Evolutionary conservation across 2,329 filamentous ascomycete species (phyloP).

Genomic region (Fusarium tjaetaba): DNA sequence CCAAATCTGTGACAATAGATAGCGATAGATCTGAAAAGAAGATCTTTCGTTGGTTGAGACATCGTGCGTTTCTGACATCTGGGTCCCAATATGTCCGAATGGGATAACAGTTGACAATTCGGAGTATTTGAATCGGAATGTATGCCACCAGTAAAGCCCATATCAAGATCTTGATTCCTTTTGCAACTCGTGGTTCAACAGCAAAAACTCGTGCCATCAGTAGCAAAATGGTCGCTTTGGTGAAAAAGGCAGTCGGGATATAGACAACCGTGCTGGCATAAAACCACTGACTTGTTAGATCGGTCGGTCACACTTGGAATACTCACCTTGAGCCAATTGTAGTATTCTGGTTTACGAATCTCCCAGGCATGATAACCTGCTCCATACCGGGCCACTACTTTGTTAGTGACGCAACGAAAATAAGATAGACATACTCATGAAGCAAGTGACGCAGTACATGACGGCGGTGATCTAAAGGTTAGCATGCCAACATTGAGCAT

Average conservation of each 20-base stretch:
- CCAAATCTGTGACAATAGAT: slow-evolving; percentile 31
- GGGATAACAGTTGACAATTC: slow-evolving; percentile 54
- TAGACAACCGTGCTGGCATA: slow-evolving; percentile 37
- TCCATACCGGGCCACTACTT: slow-evolving; percentile 31
- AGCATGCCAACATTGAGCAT: neutral
- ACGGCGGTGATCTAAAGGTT: slow-evolving; percentile 19
- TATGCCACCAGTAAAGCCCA: slow-evolving; percentile 29
- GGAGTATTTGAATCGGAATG: slow-evolving; percentile 46
- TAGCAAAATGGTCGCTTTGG: slow-evolving; percentile 36
- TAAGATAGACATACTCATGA: slow-evolving; percentile 21
- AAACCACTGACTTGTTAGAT: slow-evolving; percentile 31
- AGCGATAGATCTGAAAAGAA: slow-evolving; percentile 32
- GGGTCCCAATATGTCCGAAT: slow-evolving; percentile 54
- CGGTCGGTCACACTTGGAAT: accelerated
- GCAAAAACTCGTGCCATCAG: slow-evolving; percentile 39
- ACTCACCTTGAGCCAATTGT: slow-evolving; percentile 33
- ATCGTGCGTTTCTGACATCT: slow-evolving; percentile 38
- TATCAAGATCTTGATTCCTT: slow-evolving; percentile 28
- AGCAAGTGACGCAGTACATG: slow-evolving; percentile 15
- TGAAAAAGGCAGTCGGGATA: slow-evolving; percentile 36
- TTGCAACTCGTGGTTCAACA: slow-evolving; percentile 23
- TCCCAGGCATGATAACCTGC: slow-evolving; percentile 39
- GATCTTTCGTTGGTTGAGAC: slow-evolving; percentile 49
- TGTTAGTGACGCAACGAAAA: neutral
- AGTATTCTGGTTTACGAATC: slow-evolving; percentile 26